These are phyloP conservation scores for Cephalotrichum gorgonifer DNA, from an alignment of 2,329 filamentous ascomycete species.

Conservation along the genomic window DNA sequence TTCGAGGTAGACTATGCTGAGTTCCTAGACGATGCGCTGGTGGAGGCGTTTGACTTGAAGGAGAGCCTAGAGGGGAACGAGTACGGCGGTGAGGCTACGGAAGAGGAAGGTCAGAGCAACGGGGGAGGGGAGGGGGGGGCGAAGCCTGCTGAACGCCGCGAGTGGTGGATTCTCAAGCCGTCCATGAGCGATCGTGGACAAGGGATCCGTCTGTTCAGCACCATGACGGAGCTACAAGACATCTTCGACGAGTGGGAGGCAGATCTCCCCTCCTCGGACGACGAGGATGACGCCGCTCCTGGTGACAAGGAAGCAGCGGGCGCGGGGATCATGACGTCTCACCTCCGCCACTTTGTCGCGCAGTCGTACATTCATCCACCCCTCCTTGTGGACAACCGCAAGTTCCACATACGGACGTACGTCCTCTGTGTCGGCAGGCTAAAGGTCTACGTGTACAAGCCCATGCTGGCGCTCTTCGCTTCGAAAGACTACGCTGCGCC, in stretches of 20 bases:
- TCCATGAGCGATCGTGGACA: conserved; percentile 96
- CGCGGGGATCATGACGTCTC: conserved; percentile 67
- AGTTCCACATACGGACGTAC: conserved; percentile 94
- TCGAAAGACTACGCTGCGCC: conserved; percentile 62
- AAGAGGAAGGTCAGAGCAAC: neutral
- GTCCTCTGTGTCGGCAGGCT: conserved; percentile 72
- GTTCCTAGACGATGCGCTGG: conserved; percentile 85
- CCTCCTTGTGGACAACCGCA: conserved; percentile 63
- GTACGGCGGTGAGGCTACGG: conserved; percentile 9
- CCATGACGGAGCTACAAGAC: conserved; percentile 67
- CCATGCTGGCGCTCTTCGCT: conserved; percentile 91
- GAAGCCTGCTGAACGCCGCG: conserved; percentile 27
- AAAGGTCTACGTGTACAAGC: conserved; percentile 73
- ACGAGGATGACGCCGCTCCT: conserved; percentile 36
- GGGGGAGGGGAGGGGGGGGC: conserved; percentile 9
- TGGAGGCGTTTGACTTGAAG: conserved; percentile 80
- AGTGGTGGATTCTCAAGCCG: conserved; percentile 98
- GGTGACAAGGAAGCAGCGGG: conserved; percentile 22
- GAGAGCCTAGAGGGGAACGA: conserved; percentile 65
- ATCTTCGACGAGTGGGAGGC: conserved; percentile 93
- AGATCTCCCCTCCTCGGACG: conserved; percentile 53
- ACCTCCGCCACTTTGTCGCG: conserved; percentile 90
- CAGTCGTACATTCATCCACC: conserved; percentile 92
- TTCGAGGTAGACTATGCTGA: conserved; percentile 97
- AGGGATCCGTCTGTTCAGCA: conserved; percentile 82